Conservation (phyloP, 129 eudicot genomes). For the Centrapalus pauciflorus region DNA sequence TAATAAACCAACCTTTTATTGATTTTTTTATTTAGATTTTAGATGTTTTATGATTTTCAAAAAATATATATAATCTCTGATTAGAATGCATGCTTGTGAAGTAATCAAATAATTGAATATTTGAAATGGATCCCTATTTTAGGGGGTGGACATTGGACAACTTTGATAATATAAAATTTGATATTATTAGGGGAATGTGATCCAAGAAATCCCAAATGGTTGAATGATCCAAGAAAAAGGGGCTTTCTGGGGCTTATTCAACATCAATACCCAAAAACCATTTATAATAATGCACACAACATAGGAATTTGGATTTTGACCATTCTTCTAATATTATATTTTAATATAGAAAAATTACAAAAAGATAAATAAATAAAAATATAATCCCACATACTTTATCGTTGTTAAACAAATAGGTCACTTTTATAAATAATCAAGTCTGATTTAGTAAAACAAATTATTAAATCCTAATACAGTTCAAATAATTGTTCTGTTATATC, state of each 20-base stretch:
- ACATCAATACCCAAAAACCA: slow-evolving; percentile 17
- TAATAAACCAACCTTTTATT: too few relatives aligned
- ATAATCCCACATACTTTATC: too few relatives aligned
- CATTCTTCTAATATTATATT: neutral
- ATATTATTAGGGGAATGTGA: slow-evolving; percentile 16
- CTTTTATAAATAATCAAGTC: too few relatives aligned
- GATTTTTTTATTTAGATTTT: too few relatives aligned
- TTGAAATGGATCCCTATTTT: neutral
- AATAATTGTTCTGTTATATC: too few relatives aligned
- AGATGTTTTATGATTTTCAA: too few relatives aligned
- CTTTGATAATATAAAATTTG: neutral
- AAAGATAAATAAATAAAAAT: neutral
- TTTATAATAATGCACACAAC: slow-evolving; percentile 5
- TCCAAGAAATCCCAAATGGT: slow-evolving; percentile 30
- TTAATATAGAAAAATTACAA: neutral
- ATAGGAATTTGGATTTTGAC: neutral
- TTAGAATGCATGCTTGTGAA: neutral
- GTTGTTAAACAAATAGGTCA: too few relatives aligned
- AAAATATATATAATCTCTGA: too few relatives aligned
- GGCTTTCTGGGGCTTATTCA: slow-evolving; percentile 21
- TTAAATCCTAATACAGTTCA: too few relatives aligned
- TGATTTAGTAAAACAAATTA: too few relatives aligned
- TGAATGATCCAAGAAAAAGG: slow-evolving; percentile 32
- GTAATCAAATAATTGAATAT: neutral
- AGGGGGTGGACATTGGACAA: slow-evolving; percentile 16